These are phyloP conservation scores for Musa schizocarpa DNA, from an alignment of 176 grass and related monocot species.

Conservation along the genomic window DNA sequence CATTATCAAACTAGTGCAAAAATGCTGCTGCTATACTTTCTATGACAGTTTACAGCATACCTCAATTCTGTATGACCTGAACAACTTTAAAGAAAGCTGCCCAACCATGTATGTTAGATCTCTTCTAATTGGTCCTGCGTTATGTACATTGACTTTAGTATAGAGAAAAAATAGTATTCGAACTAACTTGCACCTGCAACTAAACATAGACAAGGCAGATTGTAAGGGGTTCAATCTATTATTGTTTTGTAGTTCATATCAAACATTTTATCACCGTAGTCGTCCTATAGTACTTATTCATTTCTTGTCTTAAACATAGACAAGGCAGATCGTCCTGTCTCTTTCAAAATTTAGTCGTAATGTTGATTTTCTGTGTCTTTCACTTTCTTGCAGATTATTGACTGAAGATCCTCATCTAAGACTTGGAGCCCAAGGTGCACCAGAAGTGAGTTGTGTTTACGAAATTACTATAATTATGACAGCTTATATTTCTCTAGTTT, in stretches of 20 bases:
- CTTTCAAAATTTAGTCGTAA: not conserved
- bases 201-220: not conserved
- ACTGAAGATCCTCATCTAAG: constrained; percentile 97
- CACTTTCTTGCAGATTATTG: constrained; percentile 59
- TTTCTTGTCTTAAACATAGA: not conserved
- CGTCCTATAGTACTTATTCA: not conserved
- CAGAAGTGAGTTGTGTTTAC: constrained; percentile 57
- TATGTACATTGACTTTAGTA: not conserved
- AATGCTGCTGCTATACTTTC: not conserved
- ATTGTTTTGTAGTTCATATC: not conserved
- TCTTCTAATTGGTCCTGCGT: not conserved
- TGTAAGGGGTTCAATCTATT: not conserved
- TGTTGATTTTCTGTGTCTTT: constrained; percentile 10
- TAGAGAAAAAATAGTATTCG: not conserved
- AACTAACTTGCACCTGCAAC: not conserved
- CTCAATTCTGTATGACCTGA: no score
- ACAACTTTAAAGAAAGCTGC: not conserved
- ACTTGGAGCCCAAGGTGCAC: constrained; percentile 79
- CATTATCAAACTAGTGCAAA: not conserved
- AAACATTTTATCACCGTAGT: not conserved
- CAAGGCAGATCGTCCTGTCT: not conserved
- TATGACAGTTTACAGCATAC: no score
- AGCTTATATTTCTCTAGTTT: not conserved
- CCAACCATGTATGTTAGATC: not conserved
- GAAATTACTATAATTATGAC: constrained; percentile 11